Evolutionary conservation across 202 grass and related monocot species (phyloP), one percentile per base, ranked within the genome.

Genomic region (Musa balbisiana): DNA sequence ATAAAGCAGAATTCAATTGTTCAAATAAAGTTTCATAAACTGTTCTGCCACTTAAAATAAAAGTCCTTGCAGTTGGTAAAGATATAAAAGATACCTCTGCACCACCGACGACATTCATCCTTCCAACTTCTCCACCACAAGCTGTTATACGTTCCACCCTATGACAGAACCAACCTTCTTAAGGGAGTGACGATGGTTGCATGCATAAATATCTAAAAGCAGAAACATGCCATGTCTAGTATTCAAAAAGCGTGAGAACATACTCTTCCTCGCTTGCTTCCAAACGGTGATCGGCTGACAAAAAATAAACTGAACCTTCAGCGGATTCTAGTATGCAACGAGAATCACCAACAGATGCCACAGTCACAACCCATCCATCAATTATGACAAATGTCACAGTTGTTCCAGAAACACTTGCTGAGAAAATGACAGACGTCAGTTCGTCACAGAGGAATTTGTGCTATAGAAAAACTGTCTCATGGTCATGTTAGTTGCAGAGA

Each of bases 371-470:
- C 95, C 95, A 99, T 81, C 89, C 89, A 26, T 99, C 95, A 77
- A 99, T 94, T 85, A 99, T 94, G 76, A 99, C 95, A 85, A 94
- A 85, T 27, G 95, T 99, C 64, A 90, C 95, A 5, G 91, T 99
- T 64, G 91, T 99, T 68, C 95, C 95, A 53, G 95, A 99, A 77
- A 79, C 82, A 79, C 77, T 80, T 22, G 73, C 95, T 99, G 87
- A 84, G 84, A 93, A 80, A 25, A 33, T 15, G 29, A 72, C 23
- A 29, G 22, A 56, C 11, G 10, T 73, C 23, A 55, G 22, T 74
- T 56, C 5, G 2, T 73, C 52, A 16, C n/a, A 50, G 49, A 69
- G 12, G 11, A 73, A 80, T 11, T 63, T 73, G 25, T 8, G 21
- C 9, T n/a, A 3, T 14, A 33, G 14, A n/a, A 54, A 52, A 68